phyloP scores from a whole-genome alignment of 345 rosid species.

The Balakata baccata region DNA sequence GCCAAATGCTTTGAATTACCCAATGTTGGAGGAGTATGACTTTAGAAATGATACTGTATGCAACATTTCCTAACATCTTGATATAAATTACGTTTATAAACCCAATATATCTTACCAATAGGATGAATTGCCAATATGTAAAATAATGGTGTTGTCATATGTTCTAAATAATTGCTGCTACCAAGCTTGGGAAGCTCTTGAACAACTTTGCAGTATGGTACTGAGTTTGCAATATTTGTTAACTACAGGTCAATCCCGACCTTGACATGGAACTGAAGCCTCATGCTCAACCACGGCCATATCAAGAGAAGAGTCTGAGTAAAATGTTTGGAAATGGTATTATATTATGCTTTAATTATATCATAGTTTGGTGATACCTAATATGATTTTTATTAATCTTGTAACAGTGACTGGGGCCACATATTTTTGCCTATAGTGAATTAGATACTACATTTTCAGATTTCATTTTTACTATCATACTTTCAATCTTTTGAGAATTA shows the following conservation, averaged over 20 bases:
- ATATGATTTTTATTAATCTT: not conserved
- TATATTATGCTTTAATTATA: not conserved
- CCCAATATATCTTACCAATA: not conserved
- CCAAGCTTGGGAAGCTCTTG: not conserved
- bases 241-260: constrained; percentile 82
- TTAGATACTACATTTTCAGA: not conserved
- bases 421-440: not conserved
- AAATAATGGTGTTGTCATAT: not conserved
- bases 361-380: not conserved
- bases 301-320: constrained; percentile 94
- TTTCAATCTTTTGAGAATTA: not conserved
- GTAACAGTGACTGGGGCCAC: not conserved
- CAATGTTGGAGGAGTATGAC: constrained; percentile 98
- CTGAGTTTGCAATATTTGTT: not conserved
- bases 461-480: not conserved
- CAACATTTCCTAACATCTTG: constrained; percentile 4
- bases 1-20: constrained; percentile 96
- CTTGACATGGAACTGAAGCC: constrained; percentile 88
- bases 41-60: constrained; percentile 89
- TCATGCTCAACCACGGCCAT: constrained; percentile 93
- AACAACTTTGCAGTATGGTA: not conserved
- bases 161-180: not conserved
- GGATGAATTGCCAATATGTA: not conserved
- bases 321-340: constrained; percentile 99
- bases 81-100: not conserved